Base-by-base conservation (phyloP, 352 stramenopile genomes). In the Saprolegnia parasitica region DNA sequence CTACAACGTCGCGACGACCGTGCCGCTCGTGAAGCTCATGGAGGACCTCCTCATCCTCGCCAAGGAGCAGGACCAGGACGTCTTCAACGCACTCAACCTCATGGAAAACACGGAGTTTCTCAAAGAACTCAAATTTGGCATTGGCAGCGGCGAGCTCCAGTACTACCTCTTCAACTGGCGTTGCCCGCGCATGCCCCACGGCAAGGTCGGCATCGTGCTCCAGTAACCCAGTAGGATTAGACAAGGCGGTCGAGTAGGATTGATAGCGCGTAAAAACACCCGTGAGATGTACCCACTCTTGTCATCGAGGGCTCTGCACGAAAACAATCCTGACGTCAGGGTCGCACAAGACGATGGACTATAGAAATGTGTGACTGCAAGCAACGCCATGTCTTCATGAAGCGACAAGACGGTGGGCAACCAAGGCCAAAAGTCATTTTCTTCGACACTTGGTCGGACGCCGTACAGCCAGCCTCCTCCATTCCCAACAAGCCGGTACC, bases 1-100 rank as follows among this genome's bases (percentile, higher is more conserved):
- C 73, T 99, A 99, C 84, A 99, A 99, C 79, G 87, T 98, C 23
- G 84, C 83, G 35, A 92, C 76, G 18, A 85, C 81, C 15, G 76
- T 90, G 67, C 52, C 78, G 45, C 77, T 91, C 18, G 62, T 64
- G 18, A 32, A 85, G 66, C 72, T 87, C 37, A 89, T 93, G 84
- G 78, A 90, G 47, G 81, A 90, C 68, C 74, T 77, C 45, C 77
- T 90, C 39, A 73, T 89, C 52, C 79, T 90, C 74, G 80, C 83
- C 71, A 89, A 87, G 72, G 71, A 82, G 42, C 70, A 76, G 42
- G 65, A 81, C 60, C 79, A 86, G 67, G 83, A 90, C 65, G 83
- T 90, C 35, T 90, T 90, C 62, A 90, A 90, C 71, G 80, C 81
- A 42, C 76, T 90, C 24, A 83, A 63, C 21, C 67, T 90, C 32